These are phyloP conservation scores for Paraglomus occultum DNA, from an alignment of 192 early-diverging fungal genomes.

Conservation along the genomic window DNA sequence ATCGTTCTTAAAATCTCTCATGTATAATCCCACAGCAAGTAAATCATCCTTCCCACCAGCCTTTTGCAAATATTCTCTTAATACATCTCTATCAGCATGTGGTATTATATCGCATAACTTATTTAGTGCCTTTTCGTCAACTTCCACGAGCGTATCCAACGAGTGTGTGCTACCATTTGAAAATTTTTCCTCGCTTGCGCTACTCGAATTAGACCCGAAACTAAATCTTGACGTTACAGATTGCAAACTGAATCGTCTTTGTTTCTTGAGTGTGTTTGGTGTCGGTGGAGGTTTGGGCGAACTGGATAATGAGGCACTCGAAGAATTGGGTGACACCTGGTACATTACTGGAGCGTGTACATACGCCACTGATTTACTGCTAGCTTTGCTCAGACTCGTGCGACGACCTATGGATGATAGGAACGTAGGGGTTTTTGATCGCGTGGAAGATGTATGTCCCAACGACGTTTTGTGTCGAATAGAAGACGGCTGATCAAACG, in stretches of 20 bases:
- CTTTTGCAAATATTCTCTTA: slow-evolving; percentile 14
- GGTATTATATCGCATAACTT: slow-evolving; percentile 28
- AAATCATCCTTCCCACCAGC: slow-evolving; percentile 30
- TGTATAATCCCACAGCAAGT: slow-evolving; percentile 28
- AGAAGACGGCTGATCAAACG: neutral
- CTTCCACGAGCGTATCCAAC: neutral
- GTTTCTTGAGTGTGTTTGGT: slow-evolving; percentile 3
- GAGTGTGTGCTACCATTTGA: too few species aligned
- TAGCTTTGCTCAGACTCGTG: slow-evolving; percentile 11
- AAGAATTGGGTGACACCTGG: neutral
- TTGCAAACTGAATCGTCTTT: slow-evolving; percentile 31
- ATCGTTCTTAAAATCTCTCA: slow-evolving; percentile 27
- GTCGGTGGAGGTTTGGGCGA: neutral
- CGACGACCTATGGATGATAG: neutral
- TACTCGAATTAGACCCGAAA: slow-evolving; percentile 2
- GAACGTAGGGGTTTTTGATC: neutral
- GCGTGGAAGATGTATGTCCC: slow-evolving; percentile 4
- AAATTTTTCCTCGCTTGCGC: too few species aligned
- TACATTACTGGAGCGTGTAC: slow-evolving; percentile 22
- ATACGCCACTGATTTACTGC: neutral
- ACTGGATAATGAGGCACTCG: neutral
- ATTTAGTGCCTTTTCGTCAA: slow-evolving; percentile 22
- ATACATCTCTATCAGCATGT: slow-evolving; percentile 21
- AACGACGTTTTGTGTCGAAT: neutral
- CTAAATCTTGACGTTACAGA: slow-evolving; percentile 18